Evolutionary conservation across 495 filamentous ascomycete species (phyloP), one percentile per base, ranked within the genome.

Genomic region (Chaetomium tenue): DNA sequence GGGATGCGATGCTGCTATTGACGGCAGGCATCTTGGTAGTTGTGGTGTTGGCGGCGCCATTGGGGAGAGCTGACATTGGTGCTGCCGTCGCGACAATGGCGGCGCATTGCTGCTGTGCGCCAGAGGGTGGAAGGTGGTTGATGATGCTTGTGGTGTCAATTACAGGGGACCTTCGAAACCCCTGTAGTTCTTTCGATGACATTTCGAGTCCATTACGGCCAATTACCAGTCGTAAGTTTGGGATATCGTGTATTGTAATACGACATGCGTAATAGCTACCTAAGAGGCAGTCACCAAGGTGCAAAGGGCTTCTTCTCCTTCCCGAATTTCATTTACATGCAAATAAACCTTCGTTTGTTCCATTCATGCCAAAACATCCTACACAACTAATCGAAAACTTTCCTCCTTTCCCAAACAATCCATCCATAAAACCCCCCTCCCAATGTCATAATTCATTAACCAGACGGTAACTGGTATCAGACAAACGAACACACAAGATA

Each of bases 31-130:
- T 67, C 65, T 66, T 72, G 63, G 69, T 48, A 23, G 56, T 53
- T 44, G 64, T 42, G 42, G 67, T 59, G 67, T 47, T 69, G 63
- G 66, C 68, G 70, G 68, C 74, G 74, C 76, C 76, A 76, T 77
- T 77, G 70, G 76, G 62, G 44, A 70, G 68, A 58, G 70, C 63
- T 63, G 76, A 75, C 76, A 78, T 78, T 71, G 71, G 67, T 61
- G 56, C 42, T 69, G 72, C 59, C 71, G 63, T 63, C 56, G 65
- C 52, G 71, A 60, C 37, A 64, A 63, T 55, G 67, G 71, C 73
- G 69, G 70, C 51, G 72, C 75, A 77, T 77, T 63, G 33, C 57
- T 60, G 56, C 56, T 55, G 56, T 9, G 54, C 25, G 44, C 18
- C 13, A 16, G 5, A 58, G 28, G 54, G 46, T 22, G 30, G 5